Evolutionary conservation across 2,329 filamentous ascomycete species (phyloP).

Genomic region (Huntiella abstrusa): DNA sequence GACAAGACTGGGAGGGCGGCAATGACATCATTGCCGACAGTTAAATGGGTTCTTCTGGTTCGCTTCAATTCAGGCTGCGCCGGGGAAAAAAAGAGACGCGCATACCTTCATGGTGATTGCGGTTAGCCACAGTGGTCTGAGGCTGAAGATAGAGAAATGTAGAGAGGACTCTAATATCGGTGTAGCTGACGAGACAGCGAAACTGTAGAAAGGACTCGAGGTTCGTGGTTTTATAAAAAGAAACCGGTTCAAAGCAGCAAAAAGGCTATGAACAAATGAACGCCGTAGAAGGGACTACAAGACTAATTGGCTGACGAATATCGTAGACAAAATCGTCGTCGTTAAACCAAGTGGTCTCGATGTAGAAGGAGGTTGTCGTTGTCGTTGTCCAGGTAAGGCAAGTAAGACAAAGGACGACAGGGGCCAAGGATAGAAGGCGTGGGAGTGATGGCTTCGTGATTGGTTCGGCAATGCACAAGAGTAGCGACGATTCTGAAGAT

Average conservation of each 20-base stretch:
- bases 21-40: not conserved
- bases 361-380: too few species aligned
- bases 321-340: too few species aligned
- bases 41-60: conserved; percentile 9
- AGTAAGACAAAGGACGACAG: too few species aligned
- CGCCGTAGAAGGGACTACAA: too few species aligned
- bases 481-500: too few species aligned
- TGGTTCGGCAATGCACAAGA: too few species aligned
- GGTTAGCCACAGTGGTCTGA: conserved; percentile 12
- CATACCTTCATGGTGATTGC: conserved; percentile 12
- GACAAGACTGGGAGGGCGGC: not conserved
- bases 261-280: not conserved
- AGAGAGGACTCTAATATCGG: too few species aligned
- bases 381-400: too few species aligned
- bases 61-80: conserved; percentile 12
- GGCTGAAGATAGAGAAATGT: conserved; percentile 8
- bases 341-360: too few species aligned
- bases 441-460: too few species aligned
- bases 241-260: not conserved
- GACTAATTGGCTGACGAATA: too few species aligned
- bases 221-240: not conserved
- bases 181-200: not conserved
- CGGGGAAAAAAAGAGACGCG: conserved; percentile 9
- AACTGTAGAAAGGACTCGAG: not conserved
- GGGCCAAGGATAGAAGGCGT: too few species aligned